A percentile compares a stretch with the other conserved stretches of the same genome.
Evolutionary conservation across 106 monocot species (phyloP).

Genomic region (Apostasia shenzhenica): DNA sequence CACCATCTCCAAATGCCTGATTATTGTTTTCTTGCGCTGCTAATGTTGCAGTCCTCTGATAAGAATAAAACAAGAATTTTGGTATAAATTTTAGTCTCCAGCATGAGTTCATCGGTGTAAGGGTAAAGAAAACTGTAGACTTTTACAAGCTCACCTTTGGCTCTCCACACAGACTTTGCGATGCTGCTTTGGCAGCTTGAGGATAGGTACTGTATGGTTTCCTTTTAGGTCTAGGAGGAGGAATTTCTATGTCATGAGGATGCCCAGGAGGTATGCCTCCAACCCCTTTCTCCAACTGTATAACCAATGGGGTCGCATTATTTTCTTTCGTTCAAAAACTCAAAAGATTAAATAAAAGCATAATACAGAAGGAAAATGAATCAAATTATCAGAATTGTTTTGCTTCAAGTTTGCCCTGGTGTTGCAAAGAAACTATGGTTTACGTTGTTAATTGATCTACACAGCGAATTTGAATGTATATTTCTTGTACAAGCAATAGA

Average conservation of each 20-base stretch:
- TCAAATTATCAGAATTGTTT: no score
- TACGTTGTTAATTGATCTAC: no score
- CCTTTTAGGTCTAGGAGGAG: slow-evolving; percentile 65
- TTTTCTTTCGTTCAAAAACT: background rate
- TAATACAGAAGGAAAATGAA: no score
- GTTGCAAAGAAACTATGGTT: no score
- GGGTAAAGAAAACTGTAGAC: slow-evolving; percentile 9
- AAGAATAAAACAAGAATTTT: background rate
- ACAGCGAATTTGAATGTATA: no score
- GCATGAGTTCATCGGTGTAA: slow-evolving; percentile 5
- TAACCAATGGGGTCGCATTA: background rate
- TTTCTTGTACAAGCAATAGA: no score
- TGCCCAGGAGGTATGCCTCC: slow-evolving; percentile 50
- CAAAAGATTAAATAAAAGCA: background rate
- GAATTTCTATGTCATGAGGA: slow-evolving; percentile 53
- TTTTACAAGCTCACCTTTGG: slow-evolving; percentile 16
- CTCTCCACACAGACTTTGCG: slow-evolving; percentile 11
- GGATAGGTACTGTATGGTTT: slow-evolving; percentile 57
- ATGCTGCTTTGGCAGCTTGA: slow-evolving; percentile 20
- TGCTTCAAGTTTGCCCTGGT: no score
- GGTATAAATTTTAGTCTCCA: slow-evolving; percentile 3
- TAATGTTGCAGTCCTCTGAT: slow-evolving; percentile 18
- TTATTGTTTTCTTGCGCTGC: slow-evolving; percentile 15
- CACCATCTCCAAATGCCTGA: slow-evolving; percentile 22
- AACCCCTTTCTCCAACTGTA: slow-evolving; percentile 65